Evolutionary conservation across 768 basidiomycete genomes (phyloP), one percentile per base, ranked within the genome.

Genomic region (Tricholoma terreum): DNA sequence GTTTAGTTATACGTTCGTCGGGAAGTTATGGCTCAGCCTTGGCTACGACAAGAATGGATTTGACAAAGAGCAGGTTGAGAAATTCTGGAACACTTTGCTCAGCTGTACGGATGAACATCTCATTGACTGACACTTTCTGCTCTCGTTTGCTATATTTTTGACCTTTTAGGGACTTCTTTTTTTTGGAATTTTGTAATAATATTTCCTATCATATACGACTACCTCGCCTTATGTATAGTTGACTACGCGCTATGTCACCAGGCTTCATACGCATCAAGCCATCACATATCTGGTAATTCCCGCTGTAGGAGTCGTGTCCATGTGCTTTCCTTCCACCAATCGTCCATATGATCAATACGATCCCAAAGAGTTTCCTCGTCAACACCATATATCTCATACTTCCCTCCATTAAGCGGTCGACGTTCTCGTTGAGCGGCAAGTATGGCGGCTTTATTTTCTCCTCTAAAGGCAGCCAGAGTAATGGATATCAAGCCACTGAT

Each of bases 241-340:
- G 3, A 19, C 38, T 24, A 9, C n/a, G 9, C n/a, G 15, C 24
- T 21, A 55, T 14, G 10, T 56, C 64, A 27, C 24, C 24, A 27
- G 24, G n/a, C n/a, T n/a, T n/a, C n/a, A n/a, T 27, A 6, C 6
- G 24, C 24, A 3, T 27, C 24, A 27, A 17, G 4, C 3, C 33
- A 19, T 54, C 73, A 82, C 56, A 79, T 57, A 72, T 94, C 93
- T n/a, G 92, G 92, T 54, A 94, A 71, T 71, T 95, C 92, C 67
- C 93, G 78, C 61, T 87, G 85, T 64, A 92, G 83, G 54, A 95
- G 73, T 58, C 93, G 77, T 36, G 78, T 84, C 92, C 92, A 96
- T 50, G 92, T 95, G 59, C 84, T 90, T 65, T 94, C 91, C 67
- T 84, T 92, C 93, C 94, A 95, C 92, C 90, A 92, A 38, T 92